Base-by-base conservation (phyloP, 78 protist species). In the Speleostelium caveatum region DNA sequence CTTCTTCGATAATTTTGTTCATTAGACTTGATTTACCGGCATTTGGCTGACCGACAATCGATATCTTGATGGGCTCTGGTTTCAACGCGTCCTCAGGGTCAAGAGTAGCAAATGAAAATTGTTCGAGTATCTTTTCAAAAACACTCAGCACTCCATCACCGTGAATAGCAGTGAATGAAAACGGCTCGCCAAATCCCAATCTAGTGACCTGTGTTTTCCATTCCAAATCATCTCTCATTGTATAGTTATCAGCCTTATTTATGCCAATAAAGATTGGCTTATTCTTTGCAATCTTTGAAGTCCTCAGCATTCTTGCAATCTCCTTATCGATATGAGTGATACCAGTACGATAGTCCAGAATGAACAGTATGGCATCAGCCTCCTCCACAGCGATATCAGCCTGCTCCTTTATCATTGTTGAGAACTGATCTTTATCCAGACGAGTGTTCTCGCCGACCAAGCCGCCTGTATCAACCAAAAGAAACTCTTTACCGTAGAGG, bases 381-480 rank as follows among this genome's bases (percentile, higher is more conserved):
- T 91, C 95, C 16, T 78, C 72, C 73, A 91, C 67, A 35, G 95
- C 95, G 22, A 91, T 55, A 5, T 67, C 75, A 19, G 95, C 86
- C 35, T 91, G 95, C 0, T 53, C 56, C 8, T 71, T 63, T 32
- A 91, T 91, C 6, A 66, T 68, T 19, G 8, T 7, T 60, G 65
- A 39, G 39, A 88, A 78, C 55, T 51, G 73, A 49, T 83, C 95
- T 30, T 39, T 59, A n/a, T 69, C 92, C 53, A 45, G 6, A 1
- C 71, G 68, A 19, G n/a, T 53, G 16, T 72, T 28, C 33, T 76
- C 83, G 33, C 95, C 95, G 28, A 94, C 77, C 21, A 94, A 12
- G 58, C 96, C 96, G 42, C 96, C 96, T 8, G 96, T 94, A 66
- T 94, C 96, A 10, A 94, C 87, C 72, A 94, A 74, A 12, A 59